Evolutionary conservation across 179 eudicot genomes (phyloP).

Genomic region (Drosera spatulata): DNA sequence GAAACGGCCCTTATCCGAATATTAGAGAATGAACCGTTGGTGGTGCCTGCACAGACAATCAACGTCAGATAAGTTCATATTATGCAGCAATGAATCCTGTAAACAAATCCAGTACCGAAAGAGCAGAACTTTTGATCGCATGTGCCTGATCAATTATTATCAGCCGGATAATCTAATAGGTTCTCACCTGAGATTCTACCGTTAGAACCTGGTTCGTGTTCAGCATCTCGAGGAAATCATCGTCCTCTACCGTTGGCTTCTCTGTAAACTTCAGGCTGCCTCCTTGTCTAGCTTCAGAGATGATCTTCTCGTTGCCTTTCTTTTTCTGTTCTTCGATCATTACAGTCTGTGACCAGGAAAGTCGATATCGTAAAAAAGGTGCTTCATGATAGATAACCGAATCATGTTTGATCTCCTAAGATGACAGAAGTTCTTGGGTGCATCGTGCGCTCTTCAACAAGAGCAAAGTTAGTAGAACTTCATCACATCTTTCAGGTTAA

Average conservation of each 20-base stretch:
- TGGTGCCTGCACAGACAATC: too few species aligned
- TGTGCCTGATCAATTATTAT: not conserved
- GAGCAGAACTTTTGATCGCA: not conserved
- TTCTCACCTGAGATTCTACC: conserved; percentile 36
- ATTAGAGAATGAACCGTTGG: too few species aligned
- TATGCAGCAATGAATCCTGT: too few species aligned
- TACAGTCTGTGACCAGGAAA: conserved; percentile 22
- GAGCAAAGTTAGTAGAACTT: too few species aligned
- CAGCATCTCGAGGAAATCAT: conserved; percentile 29
- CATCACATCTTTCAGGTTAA: too few species aligned
- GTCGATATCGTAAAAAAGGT: not conserved
- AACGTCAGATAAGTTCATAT: too few species aligned
- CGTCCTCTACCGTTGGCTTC: conserved; percentile 14
- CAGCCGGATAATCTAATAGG: not conserved
- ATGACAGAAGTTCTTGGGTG: too few species aligned
- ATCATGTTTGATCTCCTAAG: not conserved
- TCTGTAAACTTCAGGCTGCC: conserved; percentile 8
- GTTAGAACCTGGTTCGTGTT: conserved; percentile 21
- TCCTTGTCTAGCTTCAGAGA: conserved; percentile 10
- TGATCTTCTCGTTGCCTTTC: conserved; percentile 15
- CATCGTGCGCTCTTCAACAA: too few species aligned
- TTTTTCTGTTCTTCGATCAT: conserved; percentile 28
- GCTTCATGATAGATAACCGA: not conserved
- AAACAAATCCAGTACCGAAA: not conserved
- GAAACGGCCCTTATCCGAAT: too few species aligned